Evolutionary conservation across 345 rosid genomes (phyloP), one percentile per base, ranked within the genome.

Genomic region (Gossypium sturtianum): DNA sequence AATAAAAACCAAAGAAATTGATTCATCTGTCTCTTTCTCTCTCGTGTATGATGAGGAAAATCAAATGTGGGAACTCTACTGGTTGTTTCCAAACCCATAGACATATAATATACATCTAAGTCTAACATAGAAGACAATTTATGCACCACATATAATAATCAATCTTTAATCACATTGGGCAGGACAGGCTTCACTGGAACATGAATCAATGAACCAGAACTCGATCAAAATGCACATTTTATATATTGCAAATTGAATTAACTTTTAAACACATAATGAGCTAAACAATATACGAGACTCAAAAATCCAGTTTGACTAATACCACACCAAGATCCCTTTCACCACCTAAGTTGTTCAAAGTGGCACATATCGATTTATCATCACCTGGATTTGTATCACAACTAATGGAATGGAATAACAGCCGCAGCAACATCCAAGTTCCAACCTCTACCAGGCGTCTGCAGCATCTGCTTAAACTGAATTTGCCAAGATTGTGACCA

Each of bases 1-100:
- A 48, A 12, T 5, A 45, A 48, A 27, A 49, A 13, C 4, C 25
- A 54, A 6, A 61, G 8, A 61, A 62, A 15, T 3, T 15, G 1
- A 56, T 56, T 41, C 25, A 29, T 38, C 13, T 63, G 17, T 13
- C 65, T 52, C 53, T 52, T 11, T 44, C 63, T 64, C 56, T 65
- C 65, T 66, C 72, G 5, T 66, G 64, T 22, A 22, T 65, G 43
- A 74, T 75, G 12, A 48, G 23, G 27, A 62, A 13, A 61, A 47
- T 17, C 9, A 1, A 56, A n/a, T 6, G 20, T 3, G 20, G 34
- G 17, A 59, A 59, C 38, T 12, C 38, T 59, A 57, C 61, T 57
- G 29, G 13, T 22, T 57, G 15, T 57, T 57, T 3, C 29, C 27
- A 22, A 1, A 11, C 9, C 61, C 13, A 22, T 10, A 34, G 5